Base-by-base conservation (phyloP, 441 rosid genomes). In the Erodium texanum region DNA sequence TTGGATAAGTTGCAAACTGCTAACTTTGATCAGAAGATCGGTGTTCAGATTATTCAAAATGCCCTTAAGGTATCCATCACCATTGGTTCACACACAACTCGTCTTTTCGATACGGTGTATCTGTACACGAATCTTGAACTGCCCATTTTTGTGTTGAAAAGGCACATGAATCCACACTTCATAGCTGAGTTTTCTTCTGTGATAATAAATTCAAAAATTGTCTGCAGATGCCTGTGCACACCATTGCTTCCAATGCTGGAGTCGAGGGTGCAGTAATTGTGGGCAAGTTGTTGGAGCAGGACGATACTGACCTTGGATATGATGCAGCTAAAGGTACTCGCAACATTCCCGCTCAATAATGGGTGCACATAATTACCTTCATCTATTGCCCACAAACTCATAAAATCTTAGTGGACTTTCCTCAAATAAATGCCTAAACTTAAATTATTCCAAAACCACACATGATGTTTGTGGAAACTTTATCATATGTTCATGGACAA, bases 211-310 rank as follows among this genome's bases (percentile, higher is more conserved):
- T 52, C 20, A 52, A 16, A 16, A 52, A 14, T 52, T 16, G 8
- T 19, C 10, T 52, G 20, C 61, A 89, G 96, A 92, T 89, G 66
- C 96, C 97, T 45, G 69, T 87, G 54, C 64, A 61, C 15, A 86
- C 92, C 27, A 94, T 94, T 75, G 83, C 84, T 73, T 84, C 89
- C 72, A 94, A 94, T 78, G 97, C 96, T 45, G 99, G 96, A 72
- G 86, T 73, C 72, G 89, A 89, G 77, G 93, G 92, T 70, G 82
- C 89, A 61, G 66, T 86, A 68, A 79, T 91, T 72, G 65, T 84
- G 6, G 90, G 94, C 41, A 91, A 86, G 76, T 77, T 94, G 78
- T 66, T 89, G 78, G 99, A 86, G 70, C 91, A 88, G 77, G 92
- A 86, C 64, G 80, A 87, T 77, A 72, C 32, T 65, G 82, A 81